Evolutionary conservation across 805 yeast species (phyloP), one percentile per base, ranked within the genome.

Genomic region (Pichia gijzeniarum): DNA sequence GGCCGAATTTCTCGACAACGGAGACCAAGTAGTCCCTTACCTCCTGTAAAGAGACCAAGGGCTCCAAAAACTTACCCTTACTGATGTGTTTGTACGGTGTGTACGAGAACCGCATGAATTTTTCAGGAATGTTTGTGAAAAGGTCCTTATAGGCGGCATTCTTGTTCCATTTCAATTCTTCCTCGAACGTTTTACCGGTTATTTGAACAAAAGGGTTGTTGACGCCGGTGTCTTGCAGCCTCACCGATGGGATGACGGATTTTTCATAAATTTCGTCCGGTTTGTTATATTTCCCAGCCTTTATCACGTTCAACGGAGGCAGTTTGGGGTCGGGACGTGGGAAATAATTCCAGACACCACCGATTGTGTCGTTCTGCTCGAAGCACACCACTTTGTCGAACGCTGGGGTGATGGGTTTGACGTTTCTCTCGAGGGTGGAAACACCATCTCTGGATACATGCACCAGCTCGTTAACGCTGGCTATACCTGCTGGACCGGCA

Each of bases 61-160:
- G 54, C 17, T 34, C 40, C 19, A 51, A 30, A 14, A 43, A 34
- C 31, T 35, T 44, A 18, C 45, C 45, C 25, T 37, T 41, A 30
- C 41, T 46, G 3, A 48, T 21, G n/a, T 40, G 21, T 30, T 39
- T 5, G 19, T 39, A 46, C 1, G 45, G 47, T 10, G 43, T 59
- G 48, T 69, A 69, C 3, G 74, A 69, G 48, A 62, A 71, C 30
- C 68, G 51, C 52, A 70, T 68, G 48, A 63, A 69, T 38, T 67
- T 56, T 27, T 65, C 49, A 6, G 74, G 71, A 28, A 71, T 62
- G 51, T 71, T 71, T 16, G 76, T 71, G 55, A 63, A 71, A 12
- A 71, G 54, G 41, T 61, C 61, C 7, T 63, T 57, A 44, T 61
- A 71, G 5, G 70, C 61, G 1, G 71, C 75, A 44, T 67, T 60